Evolutionary conservation across 768 basidiomycete genomes (phyloP).

Genomic region (Fibroporia radiculosa): DNA sequence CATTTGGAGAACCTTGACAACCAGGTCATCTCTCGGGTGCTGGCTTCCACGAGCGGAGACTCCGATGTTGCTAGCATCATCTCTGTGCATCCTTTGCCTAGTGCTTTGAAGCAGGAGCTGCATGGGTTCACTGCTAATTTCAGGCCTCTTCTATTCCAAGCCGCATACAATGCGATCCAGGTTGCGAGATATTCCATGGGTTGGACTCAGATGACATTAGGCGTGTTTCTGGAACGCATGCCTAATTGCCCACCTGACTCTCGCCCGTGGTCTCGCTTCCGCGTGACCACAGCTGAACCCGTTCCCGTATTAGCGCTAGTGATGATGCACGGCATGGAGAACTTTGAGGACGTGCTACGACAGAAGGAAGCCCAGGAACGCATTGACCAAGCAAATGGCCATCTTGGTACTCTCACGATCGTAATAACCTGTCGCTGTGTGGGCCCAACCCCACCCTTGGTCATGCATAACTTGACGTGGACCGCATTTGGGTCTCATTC

Average conservation of each 20-base stretch:
- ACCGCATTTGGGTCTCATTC: constrained; percentile 11
- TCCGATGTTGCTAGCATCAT: background rate
- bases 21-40: background rate
- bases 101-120: constrained; percentile 5
- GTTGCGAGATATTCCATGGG: background rate
- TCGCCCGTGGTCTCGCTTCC: constrained; percentile 9
- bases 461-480: constrained; percentile 10
- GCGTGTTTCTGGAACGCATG: constrained; percentile 6
- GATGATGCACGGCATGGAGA: constrained; percentile 1
- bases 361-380: constrained; percentile 7
- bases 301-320: background rate
- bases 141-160: constrained; percentile 12
- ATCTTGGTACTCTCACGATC: constrained; percentile 8
- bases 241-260: background rate
- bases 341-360: background rate
- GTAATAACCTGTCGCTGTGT: constrained; percentile 1
- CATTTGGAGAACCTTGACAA: constrained; percentile 2
- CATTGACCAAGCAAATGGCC: constrained; percentile 6
- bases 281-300: constrained; percentile 1
- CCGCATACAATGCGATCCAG: constrained; percentile 9
- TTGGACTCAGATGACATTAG: constrained; percentile 3
- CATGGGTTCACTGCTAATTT: constrained; percentile 11
- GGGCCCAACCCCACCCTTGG: background rate
- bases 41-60: too few relatives aligned
- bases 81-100: background rate